Evolutionary conservation across 257 asterid genomes (phyloP).

Genomic region (Solanum lignicaule): DNA sequence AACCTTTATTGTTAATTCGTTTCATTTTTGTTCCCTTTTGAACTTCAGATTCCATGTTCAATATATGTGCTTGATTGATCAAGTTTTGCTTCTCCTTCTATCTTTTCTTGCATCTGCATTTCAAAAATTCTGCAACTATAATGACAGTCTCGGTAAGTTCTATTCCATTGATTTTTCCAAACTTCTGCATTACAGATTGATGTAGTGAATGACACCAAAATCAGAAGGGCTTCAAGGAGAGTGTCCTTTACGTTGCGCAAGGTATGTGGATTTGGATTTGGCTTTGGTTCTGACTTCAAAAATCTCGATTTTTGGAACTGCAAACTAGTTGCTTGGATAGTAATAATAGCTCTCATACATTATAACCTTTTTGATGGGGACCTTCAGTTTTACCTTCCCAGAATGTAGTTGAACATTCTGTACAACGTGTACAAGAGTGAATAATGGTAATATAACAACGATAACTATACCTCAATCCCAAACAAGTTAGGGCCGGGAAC

Average conservation of each 20-base stretch:
- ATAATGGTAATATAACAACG: not conserved
- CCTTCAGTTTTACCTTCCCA: not conserved
- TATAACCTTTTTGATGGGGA: not conserved
- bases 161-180: not conserved
- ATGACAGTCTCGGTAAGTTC: not conserved
- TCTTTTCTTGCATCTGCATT: not conserved
- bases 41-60: not conserved
- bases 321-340: not conserved
- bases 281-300: not conserved
- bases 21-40: not conserved
- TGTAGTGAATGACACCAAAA: constrained; percentile 48
- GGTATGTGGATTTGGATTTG: constrained; percentile 23
- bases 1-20: not conserved
- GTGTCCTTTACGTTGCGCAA: constrained; percentile 90
- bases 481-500: not conserved
- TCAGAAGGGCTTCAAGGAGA: constrained; percentile 72
- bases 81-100: not conserved
- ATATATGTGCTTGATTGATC: not conserved
- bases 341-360: not conserved
- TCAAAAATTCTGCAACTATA: not conserved
- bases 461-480: not conserved
- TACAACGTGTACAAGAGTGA: not conserved
- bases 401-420: not conserved
- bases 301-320: not conserved
- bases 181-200: constrained; percentile 47